Evolutionary conservation across 257 asterid species (phyloP).

Genomic region (Coffea canephora): DNA sequence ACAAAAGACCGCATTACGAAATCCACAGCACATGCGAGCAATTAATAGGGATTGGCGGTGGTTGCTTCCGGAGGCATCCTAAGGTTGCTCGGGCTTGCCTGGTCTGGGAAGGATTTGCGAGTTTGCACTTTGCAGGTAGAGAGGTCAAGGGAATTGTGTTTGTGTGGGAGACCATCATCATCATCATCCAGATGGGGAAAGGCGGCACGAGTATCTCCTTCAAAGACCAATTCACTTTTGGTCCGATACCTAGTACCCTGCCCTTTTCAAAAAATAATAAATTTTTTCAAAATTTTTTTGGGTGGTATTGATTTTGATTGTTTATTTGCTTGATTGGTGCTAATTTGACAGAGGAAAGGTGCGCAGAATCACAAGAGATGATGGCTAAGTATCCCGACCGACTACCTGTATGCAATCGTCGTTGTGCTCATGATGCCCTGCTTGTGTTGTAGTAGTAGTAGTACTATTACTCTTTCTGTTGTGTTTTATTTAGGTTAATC

Average conservation of each 20-base stretch:
- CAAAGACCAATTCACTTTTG: slow-evolving; percentile 56
- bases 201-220: slow-evolving; percentile 39
- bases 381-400: slow-evolving; percentile 89
- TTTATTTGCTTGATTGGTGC: background rate
- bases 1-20: too few relatives aligned
- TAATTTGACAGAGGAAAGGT: slow-evolving; percentile 57
- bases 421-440: too few relatives aligned
- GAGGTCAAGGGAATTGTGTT: background rate
- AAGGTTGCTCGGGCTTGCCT: too few relatives aligned
- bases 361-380: slow-evolving; percentile 70
- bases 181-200: slow-evolving; percentile 47
- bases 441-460: too few relatives aligned
- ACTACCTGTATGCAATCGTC: slow-evolving; percentile 54
- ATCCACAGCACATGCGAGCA: too few relatives aligned
- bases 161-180: background rate
- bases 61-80: background rate
- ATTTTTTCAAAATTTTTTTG: too few relatives aligned
- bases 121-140: too few relatives aligned
- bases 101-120: background rate
- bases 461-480: too few relatives aligned
- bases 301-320: background rate
- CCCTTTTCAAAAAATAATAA: too few relatives aligned
- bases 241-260: slow-evolving; percentile 25
- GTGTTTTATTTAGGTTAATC: background rate
- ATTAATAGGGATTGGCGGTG: too few relatives aligned